Evolutionary conservation across 495 filamentous ascomycete genomes (phyloP).

Genomic region (Daldinia decipiens): DNA sequence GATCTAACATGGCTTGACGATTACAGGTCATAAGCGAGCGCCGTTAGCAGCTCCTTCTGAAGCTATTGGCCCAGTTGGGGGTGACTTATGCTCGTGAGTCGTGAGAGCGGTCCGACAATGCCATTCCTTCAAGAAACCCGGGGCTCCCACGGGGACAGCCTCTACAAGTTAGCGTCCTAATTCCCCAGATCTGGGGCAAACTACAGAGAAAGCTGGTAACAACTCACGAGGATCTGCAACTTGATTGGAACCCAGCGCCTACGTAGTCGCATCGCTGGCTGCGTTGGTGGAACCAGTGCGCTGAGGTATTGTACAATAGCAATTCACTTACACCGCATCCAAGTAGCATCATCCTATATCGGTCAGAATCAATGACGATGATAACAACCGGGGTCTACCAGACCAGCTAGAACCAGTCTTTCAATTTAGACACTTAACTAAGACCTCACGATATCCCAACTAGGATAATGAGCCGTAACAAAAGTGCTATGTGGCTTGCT

Average conservation of each 20-base stretch:
- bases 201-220: slow-evolving; percentile 27
- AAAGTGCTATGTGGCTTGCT: slow-evolving; percentile 32
- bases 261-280: background rate
- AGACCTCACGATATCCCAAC: slow-evolving; percentile 30
- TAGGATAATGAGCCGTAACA: slow-evolving; percentile 30
- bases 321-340: background rate
- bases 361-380: slow-evolving; percentile 23
- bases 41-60: slow-evolving; percentile 21
- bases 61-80: background rate
- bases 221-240: slow-evolving; percentile 24
- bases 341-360: slow-evolving; percentile 7
- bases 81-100: slow-evolving; percentile 13
- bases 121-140: slow-evolving; percentile 19
- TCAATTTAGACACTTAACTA: slow-evolving; percentile 17
- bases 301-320: slow-evolving; percentile 13
- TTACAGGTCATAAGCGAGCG: slow-evolving; percentile 16
- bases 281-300: slow-evolving; percentile 14
- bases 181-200: slow-evolving; percentile 36
- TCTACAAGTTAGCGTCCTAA: slow-evolving; percentile 19
- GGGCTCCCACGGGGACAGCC: slow-evolving; percentile 25
- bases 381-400: slow-evolving; percentile 4
- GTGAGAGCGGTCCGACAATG: slow-evolving; percentile 32
- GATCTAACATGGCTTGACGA: slow-evolving; percentile 6
- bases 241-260: background rate
- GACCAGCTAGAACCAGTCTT: slow-evolving; percentile 9